These are phyloP conservation scores for Blastobotrys attinorum DNA, from an alignment of 805 yeast genomes.

Conservation along the genomic window DNA sequence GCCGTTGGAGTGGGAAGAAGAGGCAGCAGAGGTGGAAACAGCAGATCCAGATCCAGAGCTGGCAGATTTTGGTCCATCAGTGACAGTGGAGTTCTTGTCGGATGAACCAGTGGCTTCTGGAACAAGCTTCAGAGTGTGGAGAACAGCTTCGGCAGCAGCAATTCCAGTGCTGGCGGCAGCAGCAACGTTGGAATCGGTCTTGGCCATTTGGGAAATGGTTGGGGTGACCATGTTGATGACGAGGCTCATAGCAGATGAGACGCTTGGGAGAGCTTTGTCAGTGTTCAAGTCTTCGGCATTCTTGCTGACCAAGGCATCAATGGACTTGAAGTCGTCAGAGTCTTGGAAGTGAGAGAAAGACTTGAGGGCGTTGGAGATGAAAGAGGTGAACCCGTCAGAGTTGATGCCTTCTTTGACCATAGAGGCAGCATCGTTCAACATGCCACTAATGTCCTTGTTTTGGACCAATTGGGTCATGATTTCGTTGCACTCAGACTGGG, in stretches of 20 bases:
- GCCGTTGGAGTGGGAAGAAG: background rate
- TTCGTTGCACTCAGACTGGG: background rate
- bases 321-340: background rate
- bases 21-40: background rate
- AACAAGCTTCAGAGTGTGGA: background rate
- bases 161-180: background rate
- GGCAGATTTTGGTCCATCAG: background rate
- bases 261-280: background rate
- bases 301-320: background rate
- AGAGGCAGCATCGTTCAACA: background rate
- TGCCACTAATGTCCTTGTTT: background rate
- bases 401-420: background rate
- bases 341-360: background rate
- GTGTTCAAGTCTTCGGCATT: background rate
- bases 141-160: background rate
- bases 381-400: background rate
- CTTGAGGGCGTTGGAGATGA: background rate
- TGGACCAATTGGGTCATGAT: background rate
- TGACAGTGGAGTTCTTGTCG: background rate
- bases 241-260: background rate
- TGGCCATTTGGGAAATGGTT: background rate
- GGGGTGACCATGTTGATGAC: background rate
- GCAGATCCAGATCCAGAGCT: constrained; percentile 1
- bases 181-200: background rate
- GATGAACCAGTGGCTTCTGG: background rate